phyloP scores from a whole-genome alignment of 2,329 filamentous ascomycete genomes.

The Clarireedia hainanense region DNA sequence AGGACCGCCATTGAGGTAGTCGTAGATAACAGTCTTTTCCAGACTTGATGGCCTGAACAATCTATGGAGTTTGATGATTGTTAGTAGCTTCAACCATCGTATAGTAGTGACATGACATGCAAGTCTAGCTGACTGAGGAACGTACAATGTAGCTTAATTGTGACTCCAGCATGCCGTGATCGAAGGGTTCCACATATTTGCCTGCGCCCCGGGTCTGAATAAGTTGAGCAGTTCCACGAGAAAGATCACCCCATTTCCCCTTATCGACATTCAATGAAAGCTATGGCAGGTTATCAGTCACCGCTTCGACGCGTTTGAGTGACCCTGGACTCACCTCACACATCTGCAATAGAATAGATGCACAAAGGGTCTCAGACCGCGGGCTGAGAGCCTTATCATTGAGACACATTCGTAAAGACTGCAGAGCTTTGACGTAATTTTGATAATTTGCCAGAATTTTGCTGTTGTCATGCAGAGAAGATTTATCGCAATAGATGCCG shows the following conservation, averaged over 20 bases:
- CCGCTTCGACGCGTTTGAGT: background rate
- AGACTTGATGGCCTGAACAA: conserved; percentile 1
- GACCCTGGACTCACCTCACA: conserved; percentile 9
- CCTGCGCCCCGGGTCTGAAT: conserved; percentile 9
- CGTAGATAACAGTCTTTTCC: conserved; percentile 5
- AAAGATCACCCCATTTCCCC: conserved; percentile 12
- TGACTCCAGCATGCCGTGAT: conserved; percentile 14
- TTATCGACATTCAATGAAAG: conserved; percentile 11
- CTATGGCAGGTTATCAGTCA: background rate
- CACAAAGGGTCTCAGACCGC: conserved; percentile 13
- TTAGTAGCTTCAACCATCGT: too few species aligned
- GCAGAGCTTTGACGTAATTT: conserved; percentile 12
- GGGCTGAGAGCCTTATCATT: background rate
- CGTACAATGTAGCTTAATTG: conserved; percentile 15
- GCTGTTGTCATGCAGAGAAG: background rate
- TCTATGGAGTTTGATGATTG: background rate
- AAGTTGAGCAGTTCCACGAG: conserved; percentile 9
- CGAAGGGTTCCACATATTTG: conserved; percentile 12
- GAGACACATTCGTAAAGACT: conserved; percentile 7
- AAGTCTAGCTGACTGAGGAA: too few species aligned
- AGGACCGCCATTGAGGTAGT: conserved; percentile 2
- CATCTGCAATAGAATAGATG: conserved; percentile 15
- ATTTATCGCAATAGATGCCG: conserved; percentile 7
- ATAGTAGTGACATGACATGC: background rate
- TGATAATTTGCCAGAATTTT: background rate